phyloP scores from a whole-genome alignment of 495 filamentous ascomycete species.

The Daldinia grandis region DNA sequence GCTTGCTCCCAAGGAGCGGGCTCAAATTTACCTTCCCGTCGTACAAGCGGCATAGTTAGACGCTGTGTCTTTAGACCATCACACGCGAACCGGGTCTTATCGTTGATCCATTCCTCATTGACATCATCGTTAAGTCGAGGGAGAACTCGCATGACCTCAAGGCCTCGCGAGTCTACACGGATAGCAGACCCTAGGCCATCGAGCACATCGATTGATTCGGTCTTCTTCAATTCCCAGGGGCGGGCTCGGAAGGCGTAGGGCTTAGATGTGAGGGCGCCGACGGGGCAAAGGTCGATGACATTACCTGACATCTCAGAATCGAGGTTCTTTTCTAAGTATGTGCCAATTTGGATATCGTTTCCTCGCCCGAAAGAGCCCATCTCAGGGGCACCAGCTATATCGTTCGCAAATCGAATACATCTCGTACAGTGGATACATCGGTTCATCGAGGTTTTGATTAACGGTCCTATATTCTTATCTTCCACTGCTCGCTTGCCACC shows the following conservation, averaged over 20 bases:
- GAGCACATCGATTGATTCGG: constrained; percentile 92
- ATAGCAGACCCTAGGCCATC: constrained; percentile 95
- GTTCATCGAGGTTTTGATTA: constrained; percentile 99
- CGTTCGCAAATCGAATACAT: constrained; percentile 97
- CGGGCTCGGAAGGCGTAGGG: constrained; percentile 97
- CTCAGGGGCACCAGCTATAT: constrained; percentile 94
- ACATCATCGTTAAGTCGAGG: constrained; percentile 95
- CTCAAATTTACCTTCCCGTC: constrained; percentile 85
- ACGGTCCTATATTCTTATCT: constrained; percentile 98
- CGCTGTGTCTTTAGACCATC: constrained; percentile 97
- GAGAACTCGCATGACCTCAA: constrained; percentile 94
- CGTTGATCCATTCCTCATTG: constrained; percentile 99
- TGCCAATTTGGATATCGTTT: constrained; percentile 97
- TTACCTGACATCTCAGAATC: constrained; percentile 96
- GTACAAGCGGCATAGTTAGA: constrained; percentile 89
- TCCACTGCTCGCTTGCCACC: constrained; percentile 95
- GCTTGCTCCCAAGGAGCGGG: constrained; percentile 95
- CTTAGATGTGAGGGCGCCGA: constrained; percentile 95
- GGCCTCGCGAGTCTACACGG: constrained; percentile 87
- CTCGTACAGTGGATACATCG: constrained; percentile 98
- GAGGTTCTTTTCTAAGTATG: constrained; percentile 90
- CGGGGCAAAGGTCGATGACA: constrained; percentile 97
- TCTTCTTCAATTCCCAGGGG: constrained; percentile 94
- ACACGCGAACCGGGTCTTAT: constrained; percentile 96
- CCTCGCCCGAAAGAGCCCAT: constrained; percentile 93